These are phyloP conservation scores for Colletotrichum musae DNA, from an alignment of 2,329 filamentous ascomycete species.

Conservation along the genomic window DNA sequence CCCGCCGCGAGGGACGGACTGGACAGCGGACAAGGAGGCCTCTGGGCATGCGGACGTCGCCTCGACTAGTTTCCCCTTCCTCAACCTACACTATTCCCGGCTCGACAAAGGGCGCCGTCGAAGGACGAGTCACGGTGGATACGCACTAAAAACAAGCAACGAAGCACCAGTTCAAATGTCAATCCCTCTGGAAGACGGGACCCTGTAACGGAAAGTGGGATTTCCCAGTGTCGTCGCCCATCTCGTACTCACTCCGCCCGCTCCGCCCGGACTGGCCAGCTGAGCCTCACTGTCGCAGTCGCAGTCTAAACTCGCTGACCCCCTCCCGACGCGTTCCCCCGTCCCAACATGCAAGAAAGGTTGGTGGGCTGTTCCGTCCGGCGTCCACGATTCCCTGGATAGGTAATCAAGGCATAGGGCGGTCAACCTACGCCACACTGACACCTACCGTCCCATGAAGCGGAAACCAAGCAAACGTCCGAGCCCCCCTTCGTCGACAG, in stretches of 20 bases:
- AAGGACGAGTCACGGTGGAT: constrained; percentile 21
- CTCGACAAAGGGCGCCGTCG: constrained; percentile 1
- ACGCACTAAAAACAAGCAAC: not conserved
- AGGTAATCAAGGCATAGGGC: constrained; percentile 4
- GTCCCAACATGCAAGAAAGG: constrained; percentile 1
- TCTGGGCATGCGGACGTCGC: constrained; percentile 19
- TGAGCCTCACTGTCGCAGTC: constrained; percentile 32
- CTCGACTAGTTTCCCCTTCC: not conserved
- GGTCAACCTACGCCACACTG: constrained; percentile 37
- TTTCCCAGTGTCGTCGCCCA: not conserved
- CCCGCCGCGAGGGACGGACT: constrained; percentile 7
- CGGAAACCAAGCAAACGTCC: constrained; percentile 32
- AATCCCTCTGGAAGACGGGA: not conserved
- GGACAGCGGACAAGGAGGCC: constrained; percentile 17
- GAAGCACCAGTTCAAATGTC: not conserved
- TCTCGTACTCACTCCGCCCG: constrained; percentile 11
- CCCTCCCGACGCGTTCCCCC: not conserved
- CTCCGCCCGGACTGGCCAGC: constrained; percentile 31
- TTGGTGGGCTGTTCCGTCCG: not conserved
- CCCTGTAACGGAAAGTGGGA: constrained; percentile 18
- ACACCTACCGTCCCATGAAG: constrained; percentile 33
- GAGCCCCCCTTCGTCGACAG: constrained; percentile 8
- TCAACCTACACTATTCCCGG: not conserved
- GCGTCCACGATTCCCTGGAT: not conserved
- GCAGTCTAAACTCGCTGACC: constrained; percentile 4